These are phyloP conservation scores for Stentor roeselii DNA, from an alignment of 73 alveolate species.

Conservation along the genomic window DNA sequence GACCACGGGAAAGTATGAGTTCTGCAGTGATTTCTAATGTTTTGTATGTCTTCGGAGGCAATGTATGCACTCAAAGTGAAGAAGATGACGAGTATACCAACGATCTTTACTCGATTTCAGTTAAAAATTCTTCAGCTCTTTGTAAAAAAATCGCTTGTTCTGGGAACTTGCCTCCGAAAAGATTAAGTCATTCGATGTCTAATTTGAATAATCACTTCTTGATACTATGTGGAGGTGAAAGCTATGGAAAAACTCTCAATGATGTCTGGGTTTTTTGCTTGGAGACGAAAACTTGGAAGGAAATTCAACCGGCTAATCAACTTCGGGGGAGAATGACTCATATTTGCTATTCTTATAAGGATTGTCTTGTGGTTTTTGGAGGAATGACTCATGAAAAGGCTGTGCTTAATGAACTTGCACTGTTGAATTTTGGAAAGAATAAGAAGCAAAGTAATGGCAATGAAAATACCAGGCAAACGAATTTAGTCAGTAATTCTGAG, in stretches of 20 bases:
- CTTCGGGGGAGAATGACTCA: not conserved
- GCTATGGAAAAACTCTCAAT: not conserved
- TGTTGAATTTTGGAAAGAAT: constrained; percentile 12
- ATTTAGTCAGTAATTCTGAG: not conserved
- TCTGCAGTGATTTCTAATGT: not conserved
- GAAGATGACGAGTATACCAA: not conserved
- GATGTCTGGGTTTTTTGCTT: not conserved
- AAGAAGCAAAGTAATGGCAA: not conserved
- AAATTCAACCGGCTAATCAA: not conserved
- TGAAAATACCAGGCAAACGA: not conserved
- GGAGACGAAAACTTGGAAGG: not conserved
- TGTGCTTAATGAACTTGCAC: not conserved
- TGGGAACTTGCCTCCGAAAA: constrained; percentile 13
- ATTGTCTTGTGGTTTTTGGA: constrained; percentile 7
- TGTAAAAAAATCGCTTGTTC: not conserved
- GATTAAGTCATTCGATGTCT: not conserved
- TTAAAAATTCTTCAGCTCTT: not conserved
- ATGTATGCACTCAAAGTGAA: not conserved
- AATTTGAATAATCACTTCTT: not conserved
- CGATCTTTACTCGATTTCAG: not conserved
- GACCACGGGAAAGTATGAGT: constrained; percentile 9
- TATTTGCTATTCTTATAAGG: not conserved
- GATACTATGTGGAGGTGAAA: constrained; percentile 15
- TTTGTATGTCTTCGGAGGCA: constrained; percentile 1
- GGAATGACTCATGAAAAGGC: not conserved